These are phyloP conservation scores for Penicillium psychrofluorescens DNA, from an alignment of 495 filamentous ascomycete genomes.

Conservation along the genomic window DNA sequence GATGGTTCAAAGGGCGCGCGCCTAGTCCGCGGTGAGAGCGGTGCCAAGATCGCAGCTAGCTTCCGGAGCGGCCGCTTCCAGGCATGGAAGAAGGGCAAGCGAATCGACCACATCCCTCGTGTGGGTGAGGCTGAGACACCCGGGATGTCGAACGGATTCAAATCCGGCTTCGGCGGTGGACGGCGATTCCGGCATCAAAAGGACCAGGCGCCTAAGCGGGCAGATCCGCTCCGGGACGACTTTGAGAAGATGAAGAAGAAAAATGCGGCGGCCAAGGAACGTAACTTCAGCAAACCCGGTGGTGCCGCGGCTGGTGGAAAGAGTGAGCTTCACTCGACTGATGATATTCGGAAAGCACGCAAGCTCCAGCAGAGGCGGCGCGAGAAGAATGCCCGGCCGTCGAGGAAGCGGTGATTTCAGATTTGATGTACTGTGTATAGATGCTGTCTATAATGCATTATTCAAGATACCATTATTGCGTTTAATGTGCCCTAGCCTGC, in stretches of 20 bases:
- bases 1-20: constrained; percentile 82
- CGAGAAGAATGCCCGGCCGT: constrained; percentile 87
- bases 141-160: constrained; percentile 22
- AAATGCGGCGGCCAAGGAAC: constrained; percentile 76
- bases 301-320: constrained; percentile 58
- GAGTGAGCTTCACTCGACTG: constrained; percentile 71
- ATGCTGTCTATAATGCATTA: too few species aligned
- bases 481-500: too few species aligned
- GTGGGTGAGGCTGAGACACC: constrained; percentile 71
- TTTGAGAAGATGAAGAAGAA: constrained; percentile 87
- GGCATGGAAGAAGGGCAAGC: constrained; percentile 78
- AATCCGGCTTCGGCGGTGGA: constrained; percentile 27
- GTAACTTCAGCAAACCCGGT: constrained; percentile 27
- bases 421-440: too few species aligned
- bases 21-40: constrained; percentile 82
- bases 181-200: constrained; percentile 68
- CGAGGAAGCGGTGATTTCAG: constrained; percentile 45
- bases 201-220: constrained; percentile 82
- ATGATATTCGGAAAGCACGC: constrained; percentile 79
- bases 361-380: constrained; percentile 64
- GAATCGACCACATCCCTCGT: constrained; percentile 66
- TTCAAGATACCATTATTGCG: neutral
- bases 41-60: constrained; percentile 88
- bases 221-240: constrained; percentile 84
- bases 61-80: constrained; percentile 94